Conservation (phyloP, 495 filamentous ascomycete species). For the Aspergillus cavernicola region DNA sequence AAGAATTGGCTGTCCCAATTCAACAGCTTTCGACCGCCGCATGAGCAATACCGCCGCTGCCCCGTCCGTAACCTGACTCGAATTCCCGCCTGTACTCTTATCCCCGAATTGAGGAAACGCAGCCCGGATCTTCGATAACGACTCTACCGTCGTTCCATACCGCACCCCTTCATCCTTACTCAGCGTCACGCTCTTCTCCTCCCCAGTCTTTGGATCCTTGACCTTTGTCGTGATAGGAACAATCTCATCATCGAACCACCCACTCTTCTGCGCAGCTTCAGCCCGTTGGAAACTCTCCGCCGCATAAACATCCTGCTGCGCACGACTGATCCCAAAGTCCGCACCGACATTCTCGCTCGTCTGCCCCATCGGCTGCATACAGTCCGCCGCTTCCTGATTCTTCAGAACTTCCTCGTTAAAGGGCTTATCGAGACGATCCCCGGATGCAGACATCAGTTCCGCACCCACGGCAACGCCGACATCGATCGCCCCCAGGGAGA, state of each 20-base stretch:
- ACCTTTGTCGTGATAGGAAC: conserved; percentile 75
- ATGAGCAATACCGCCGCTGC: conserved; percentile 89
- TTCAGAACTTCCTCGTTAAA: conserved; percentile 76
- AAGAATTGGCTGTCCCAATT: conserved; percentile 85
- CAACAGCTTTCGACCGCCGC: conserved; percentile 84
- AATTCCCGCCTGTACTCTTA: conserved; percentile 89
- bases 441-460: conserved; percentile 77
- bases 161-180: conserved; percentile 85
- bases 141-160: conserved; percentile 82
- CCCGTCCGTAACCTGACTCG: conserved; percentile 92
- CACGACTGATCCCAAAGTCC: conserved; percentile 81
- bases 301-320: conserved; percentile 78
- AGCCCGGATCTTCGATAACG: conserved; percentile 76
- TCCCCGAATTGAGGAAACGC: conserved; percentile 91
- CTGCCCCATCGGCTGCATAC: conserved; percentile 95
- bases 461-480: conserved; percentile 83
- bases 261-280: conserved; percentile 86
- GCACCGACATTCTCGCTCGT: conserved; percentile 93
- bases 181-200: conserved; percentile 72
- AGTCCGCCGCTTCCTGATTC: conserved; percentile 76
- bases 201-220: conserved; percentile 78
- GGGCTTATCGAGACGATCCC: conserved; percentile 61
- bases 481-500: conserved; percentile 75
- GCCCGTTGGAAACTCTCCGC: conserved; percentile 83
- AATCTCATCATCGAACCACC: conserved; percentile 94